Evolutionary conservation across 2,329 filamentous ascomycete species (phyloP), one percentile per base, ranked within the genome.

Genomic region (Aspergillus sp.): DNA sequence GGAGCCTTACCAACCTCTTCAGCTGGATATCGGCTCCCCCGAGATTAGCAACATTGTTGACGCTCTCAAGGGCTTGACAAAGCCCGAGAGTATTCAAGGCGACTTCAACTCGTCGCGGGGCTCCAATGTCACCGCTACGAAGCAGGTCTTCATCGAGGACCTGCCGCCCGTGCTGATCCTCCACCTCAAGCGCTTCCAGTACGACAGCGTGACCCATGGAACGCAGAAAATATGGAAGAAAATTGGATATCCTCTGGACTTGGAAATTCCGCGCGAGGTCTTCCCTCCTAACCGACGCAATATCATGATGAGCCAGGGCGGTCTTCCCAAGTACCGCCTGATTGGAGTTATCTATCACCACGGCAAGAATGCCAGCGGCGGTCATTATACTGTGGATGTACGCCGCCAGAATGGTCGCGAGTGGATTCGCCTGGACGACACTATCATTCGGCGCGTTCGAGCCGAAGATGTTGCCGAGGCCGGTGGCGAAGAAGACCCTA

Each of bases 171-270:
- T 98, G 4, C 84, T 99, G 12, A 96, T 98, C 56, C 84, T 99
- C 9, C 95, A 99, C 72, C 83, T 99, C 47, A 99, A 99, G 80
- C 91, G 95, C 49, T 99, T 99, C 82, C 92, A 97, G 69, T 98
- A 96, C 69, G 92, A 98, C 69, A 91, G 88, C 62, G 86, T 89
- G 59, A 90, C 89, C 6, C 81, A 81, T 49, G 92, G 92, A 24
- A 96, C 92, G 0, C 90, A 96, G 70, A 99, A 99, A 82, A 96
- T 98, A 64, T 97, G 94, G 91, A 99, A 98, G 81, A 96, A 94
- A 80, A 84, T 99, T 59, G 94, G 92, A 20, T 99, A 99, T 71
- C 95, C 95, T 0, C 81, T 99, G 29, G 93, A 98, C 70, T 83
- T 99, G 54, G 94, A 98, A 73, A 92, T 99, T 63, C 95, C 95